Evolutionary conservation across 2,329 filamentous ascomycete species (phyloP).

Genomic region (Colletotrichum simmondsii): DNA sequence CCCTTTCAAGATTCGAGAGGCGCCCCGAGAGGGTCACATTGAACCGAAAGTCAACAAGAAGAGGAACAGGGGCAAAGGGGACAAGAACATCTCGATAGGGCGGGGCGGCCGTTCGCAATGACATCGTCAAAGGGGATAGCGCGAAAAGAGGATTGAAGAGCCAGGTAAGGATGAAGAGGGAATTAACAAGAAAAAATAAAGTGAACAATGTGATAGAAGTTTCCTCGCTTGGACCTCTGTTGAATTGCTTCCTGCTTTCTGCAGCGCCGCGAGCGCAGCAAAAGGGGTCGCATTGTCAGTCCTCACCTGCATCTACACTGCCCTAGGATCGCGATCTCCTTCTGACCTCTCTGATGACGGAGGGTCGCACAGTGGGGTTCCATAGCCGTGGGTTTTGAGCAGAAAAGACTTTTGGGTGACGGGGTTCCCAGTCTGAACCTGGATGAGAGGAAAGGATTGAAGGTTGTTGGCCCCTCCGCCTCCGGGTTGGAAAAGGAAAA

Average conservation of each 20-base stretch:
- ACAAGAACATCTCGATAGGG: neutral
- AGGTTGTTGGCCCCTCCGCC: neutral
- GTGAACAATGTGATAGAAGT: neutral
- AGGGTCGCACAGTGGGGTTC: conserved; percentile 12
- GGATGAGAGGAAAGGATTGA: neutral
- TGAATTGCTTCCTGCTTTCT: conserved; percentile 3
- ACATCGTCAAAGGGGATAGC: conserved; percentile 32
- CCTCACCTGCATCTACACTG: conserved; percentile 27
- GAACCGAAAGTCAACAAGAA: conserved; percentile 1
- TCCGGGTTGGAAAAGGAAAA: neutral
- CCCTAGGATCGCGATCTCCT: conserved; percentile 22
- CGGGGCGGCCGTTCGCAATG: conserved; percentile 18
- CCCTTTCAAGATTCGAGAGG: neutral
- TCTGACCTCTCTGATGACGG: conserved; percentile 12
- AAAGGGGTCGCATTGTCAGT: conserved; percentile 26
- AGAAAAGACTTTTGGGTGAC: neutral
- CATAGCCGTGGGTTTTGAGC: conserved; percentile 3
- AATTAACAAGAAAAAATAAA: neutral
- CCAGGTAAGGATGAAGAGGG: neutral
- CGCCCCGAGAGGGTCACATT: neutral
- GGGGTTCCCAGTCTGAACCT: neutral
- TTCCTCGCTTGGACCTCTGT: conserved; percentile 17
- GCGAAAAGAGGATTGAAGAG: neutral
- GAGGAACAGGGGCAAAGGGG: neutral
- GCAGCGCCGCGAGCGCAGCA: conserved; percentile 25